Evolutionary conservation across 2,329 filamentous ascomycete species (phyloP).

Genomic region (Sporothrix inflata): DNA sequence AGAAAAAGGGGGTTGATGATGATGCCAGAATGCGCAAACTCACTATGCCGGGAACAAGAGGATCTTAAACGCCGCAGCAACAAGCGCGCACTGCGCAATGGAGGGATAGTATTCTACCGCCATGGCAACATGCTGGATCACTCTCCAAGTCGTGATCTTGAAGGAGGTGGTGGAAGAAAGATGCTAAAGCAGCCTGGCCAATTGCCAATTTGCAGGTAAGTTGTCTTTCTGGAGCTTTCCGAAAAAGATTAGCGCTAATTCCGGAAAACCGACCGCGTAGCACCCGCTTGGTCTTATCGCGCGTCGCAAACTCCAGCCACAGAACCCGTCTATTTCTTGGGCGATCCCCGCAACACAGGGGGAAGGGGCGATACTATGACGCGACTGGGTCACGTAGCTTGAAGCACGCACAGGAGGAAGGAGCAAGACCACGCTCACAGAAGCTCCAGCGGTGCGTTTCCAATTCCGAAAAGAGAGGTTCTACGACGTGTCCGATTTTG

Average conservation of each 20-base stretch:
- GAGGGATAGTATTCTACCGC: constrained; percentile 76
- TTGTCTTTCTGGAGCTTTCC: constrained; percentile 26
- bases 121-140: constrained; percentile 54
- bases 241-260: constrained; percentile 26
- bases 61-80: constrained; percentile 86
- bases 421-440: background rate
- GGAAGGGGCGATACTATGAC: constrained; percentile 11
- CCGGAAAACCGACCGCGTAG: background rate
- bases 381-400: background rate
- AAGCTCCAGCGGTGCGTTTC: background rate
- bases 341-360: constrained; percentile 12
- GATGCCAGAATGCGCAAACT: constrained; percentile 44
- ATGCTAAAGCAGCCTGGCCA: background rate
- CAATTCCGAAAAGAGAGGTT: background rate
- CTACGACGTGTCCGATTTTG: background rate
- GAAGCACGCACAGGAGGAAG: background rate
- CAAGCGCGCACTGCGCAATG: constrained; percentile 83
- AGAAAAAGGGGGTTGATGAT: background rate
- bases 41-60: constrained; percentile 95
- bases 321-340: background rate
- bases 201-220: constrained; percentile 1
- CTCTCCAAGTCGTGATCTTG: constrained; percentile 16
- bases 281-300: constrained; percentile 12
- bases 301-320: background rate
- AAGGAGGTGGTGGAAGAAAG: background rate